Conservation (phyloP, 208 protist genomes). For the Endotrypanum monterogeii region DNA sequence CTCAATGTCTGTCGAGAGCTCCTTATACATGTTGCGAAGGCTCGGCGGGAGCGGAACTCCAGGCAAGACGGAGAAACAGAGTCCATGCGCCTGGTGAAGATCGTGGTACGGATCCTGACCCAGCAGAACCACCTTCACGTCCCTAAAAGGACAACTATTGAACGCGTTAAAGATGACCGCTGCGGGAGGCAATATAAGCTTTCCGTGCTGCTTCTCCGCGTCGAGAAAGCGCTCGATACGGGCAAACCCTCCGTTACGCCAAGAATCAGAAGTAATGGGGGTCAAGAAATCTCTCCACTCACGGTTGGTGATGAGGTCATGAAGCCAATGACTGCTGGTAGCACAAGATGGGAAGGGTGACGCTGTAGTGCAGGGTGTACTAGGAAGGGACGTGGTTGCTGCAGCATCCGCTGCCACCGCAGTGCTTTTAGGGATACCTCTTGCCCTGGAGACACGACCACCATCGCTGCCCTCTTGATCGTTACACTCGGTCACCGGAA, state of each 20-base stretch:
- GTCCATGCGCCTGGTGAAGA: constrained; percentile 95
- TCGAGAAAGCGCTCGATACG: constrained; percentile 78
- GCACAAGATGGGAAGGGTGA: neutral
- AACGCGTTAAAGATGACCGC: constrained; percentile 91
- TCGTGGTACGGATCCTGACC: constrained; percentile 97
- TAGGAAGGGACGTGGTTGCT: neutral
- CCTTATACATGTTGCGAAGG: constrained; percentile 97
- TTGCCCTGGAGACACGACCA: neutral
- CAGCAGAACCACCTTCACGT: constrained; percentile 95
- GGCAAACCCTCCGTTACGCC: constrained; percentile 45
- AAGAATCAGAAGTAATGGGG: constrained; percentile 46
- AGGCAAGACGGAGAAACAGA: constrained; percentile 95
- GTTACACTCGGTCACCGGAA: neutral
- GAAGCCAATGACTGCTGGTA: constrained; percentile 36
- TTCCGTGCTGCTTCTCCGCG: constrained; percentile 34
- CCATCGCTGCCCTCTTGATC: neutral
- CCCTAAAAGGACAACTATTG: constrained; percentile 87
- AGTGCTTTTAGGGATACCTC: neutral
- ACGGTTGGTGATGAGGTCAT: constrained; percentile 42
- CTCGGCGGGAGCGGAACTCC: constrained; percentile 88
- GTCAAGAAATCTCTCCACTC: constrained; percentile 64
- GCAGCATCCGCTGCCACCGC: neutral
- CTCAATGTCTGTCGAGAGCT: constrained; percentile 84
- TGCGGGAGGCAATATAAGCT: constrained; percentile 78
- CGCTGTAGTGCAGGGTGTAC: neutral